These are phyloP conservation scores for Alternaria angustiovoidea DNA, from an alignment of 2,329 filamentous ascomycete species.

Conservation along the genomic window DNA sequence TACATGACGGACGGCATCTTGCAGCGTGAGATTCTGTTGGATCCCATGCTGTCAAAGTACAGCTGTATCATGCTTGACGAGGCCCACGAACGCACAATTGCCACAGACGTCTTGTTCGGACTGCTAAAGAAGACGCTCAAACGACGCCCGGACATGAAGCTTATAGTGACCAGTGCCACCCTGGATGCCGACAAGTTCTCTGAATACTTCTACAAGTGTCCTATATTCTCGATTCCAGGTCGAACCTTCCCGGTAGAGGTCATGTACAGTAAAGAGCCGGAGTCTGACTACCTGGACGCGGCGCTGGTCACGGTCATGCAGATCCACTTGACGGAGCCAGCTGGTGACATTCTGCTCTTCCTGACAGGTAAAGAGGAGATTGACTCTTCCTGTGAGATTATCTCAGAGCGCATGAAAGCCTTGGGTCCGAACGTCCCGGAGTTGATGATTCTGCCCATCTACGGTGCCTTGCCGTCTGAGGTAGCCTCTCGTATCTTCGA, in stretches of 20 bases:
- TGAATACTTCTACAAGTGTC: constrained; percentile 92
- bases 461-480: constrained; percentile 89
- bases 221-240: constrained; percentile 95
- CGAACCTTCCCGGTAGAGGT: constrained; percentile 95
- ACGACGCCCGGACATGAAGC: constrained; percentile 88
- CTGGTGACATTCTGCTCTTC: constrained; percentile 95
- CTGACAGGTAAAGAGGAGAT: constrained; percentile 98
- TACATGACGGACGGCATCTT: constrained; percentile 99
- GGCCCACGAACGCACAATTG: constrained; percentile 95
- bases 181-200: constrained; percentile 98
- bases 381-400: constrained; percentile 89
- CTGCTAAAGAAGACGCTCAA: constrained; percentile 88
- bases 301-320: constrained; percentile 98
- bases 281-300: constrained; percentile 93
- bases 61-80: constrained; percentile 99
- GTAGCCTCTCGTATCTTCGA: constrained; percentile 96
- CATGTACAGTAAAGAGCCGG: constrained; percentile 92
- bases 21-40: constrained; percentile 93
- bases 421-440: constrained; percentile 90
- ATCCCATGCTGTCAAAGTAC: constrained; percentile 89
- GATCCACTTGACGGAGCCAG: constrained; percentile 91
- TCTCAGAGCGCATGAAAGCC: constrained; percentile 96
- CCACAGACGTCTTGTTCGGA: constrained; percentile 97
- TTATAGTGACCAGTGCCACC: constrained; percentile 99
- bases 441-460: constrained; percentile 92